phyloP scores from a whole-genome alignment of 345 rosid genomes.

The Abelmoschus esculentus region DNA sequence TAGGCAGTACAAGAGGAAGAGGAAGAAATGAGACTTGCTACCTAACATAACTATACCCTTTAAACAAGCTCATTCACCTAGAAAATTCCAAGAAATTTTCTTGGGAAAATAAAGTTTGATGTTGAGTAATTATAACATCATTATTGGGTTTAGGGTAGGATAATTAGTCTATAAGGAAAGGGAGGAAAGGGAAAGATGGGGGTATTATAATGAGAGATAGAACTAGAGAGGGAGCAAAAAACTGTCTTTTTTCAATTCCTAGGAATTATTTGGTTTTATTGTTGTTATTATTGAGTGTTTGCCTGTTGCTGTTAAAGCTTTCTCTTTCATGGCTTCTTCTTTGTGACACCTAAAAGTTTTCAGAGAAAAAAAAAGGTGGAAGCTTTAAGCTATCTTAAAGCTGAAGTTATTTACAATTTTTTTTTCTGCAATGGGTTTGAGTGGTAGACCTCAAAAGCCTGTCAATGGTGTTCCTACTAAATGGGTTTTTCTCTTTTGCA shows the following conservation, averaged over 20 bases:
- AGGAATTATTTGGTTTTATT: not conserved
- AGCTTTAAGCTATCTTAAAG: constrained; percentile 25
- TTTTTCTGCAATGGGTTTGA: constrained; percentile 36
- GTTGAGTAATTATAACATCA: not conserved
- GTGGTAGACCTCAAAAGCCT: constrained; percentile 46
- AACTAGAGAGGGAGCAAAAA: too few relatives aligned
- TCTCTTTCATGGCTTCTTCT: constrained; percentile 19
- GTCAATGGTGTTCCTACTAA: constrained; percentile 54
- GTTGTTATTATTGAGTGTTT: not conserved
- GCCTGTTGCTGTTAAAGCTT: constrained; percentile 1
- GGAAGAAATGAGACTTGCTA: not conserved
- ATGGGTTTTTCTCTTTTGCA: constrained; percentile 61
- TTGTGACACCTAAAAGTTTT: constrained; percentile 13
- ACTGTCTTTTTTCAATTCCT: constrained; percentile 1
- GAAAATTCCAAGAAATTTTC: too few relatives aligned
- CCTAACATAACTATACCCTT: not conserved
- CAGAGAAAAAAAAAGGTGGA: not conserved
- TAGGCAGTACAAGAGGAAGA: not conserved
- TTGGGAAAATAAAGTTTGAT: not conserved
- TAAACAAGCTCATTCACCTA: not conserved
- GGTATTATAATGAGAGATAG: too few relatives aligned
- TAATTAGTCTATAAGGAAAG: not conserved
- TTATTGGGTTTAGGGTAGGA: not conserved
- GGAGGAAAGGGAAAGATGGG: too few relatives aligned
- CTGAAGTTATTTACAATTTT: constrained; percentile 17